Base-by-base conservation (phyloP, 78 protist species). In the Dictyostelium brefeldianum region DNA sequence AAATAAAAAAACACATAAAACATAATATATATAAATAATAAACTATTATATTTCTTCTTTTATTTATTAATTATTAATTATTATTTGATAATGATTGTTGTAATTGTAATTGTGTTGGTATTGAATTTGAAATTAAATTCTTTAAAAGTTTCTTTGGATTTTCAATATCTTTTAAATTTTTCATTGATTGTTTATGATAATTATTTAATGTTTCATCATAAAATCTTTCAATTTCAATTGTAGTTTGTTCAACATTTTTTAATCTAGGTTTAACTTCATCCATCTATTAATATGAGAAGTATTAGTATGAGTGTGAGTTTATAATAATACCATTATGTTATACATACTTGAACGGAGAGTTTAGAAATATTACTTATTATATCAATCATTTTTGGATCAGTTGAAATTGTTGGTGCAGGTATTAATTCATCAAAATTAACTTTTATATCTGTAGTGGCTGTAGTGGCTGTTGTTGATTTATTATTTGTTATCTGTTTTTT, bases 201-300 rank as follows among this genome's bases (percentile, higher is more conserved):
- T 87, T 56, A 10, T 22, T 12, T 12, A 84, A 87, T 22, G 70
- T 48, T 9, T 74, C 78, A 51, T 46, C 47, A 50, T 77, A 77
- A 51, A 48, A 77, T 14, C 65, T 25, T 65, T 87, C 83, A 29
- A 87, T 87, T 29, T 74, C 84, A 3, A 77, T n/a, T 22, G 93
- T n/a, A 27, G 27, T 77, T 25, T 87, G 77, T 43, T 87, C 78
- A 20, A 64, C 62, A 65, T 87, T 79, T 77, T 87, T 87, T 22
- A 87, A 64, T 78, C 84, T 74, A 50, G 93, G 93, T 77, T 14
- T 31, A 22, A 85, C 70, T 47, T 83, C 91, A 22, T 83, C 91
- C 81, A 83, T 53, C 75, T 65, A 48, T n/a, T 48, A 3, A 25
- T n/a, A 81, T 22, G 48, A 65, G 27, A 41, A 46, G 17, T 27